Conservation (phyloP, 2,329 filamentous ascomycete species). For the Alternaria arbusti region DNA sequence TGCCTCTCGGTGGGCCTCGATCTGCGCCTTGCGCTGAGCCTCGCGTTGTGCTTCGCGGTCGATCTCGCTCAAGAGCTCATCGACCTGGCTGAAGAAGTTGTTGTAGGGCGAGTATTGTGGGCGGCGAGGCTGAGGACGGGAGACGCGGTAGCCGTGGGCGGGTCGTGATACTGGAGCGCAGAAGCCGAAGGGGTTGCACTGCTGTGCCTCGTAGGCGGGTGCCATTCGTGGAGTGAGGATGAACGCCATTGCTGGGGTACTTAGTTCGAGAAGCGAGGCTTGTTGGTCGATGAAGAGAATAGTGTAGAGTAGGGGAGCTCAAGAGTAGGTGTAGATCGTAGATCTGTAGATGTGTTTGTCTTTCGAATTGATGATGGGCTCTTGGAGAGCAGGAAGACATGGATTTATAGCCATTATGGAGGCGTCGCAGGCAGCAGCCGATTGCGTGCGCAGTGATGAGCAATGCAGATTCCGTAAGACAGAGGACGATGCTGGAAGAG, state of each 20-base stretch:
- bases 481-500: slow-evolving; percentile 35
- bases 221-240: slow-evolving; percentile 42
- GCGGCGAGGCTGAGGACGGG: slow-evolving; percentile 22
- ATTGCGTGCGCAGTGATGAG: slow-evolving; percentile 34
- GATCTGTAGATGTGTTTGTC: slow-evolving; percentile 29
- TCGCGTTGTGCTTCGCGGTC: slow-evolving; percentile 32
- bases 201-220: slow-evolving; percentile 37
- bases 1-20: slow-evolving; percentile 37
- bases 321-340: slow-evolving; percentile 26
- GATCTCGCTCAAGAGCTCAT: slow-evolving; percentile 41
- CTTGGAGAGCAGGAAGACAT: slow-evolving; percentile 12
- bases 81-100: slow-evolving; percentile 43
- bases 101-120: slow-evolving; percentile 35
- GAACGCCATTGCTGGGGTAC: slow-evolving; percentile 38
- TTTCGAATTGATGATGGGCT: slow-evolving; percentile 35
- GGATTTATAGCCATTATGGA: slow-evolving; percentile 43
- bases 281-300: slow-evolving; percentile 8
- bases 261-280: slow-evolving; percentile 3
- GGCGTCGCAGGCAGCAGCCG: slow-evolving; percentile 31
- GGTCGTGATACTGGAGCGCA: slow-evolving; percentile 31
- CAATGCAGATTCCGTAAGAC: slow-evolving; percentile 36
- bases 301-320: slow-evolving; percentile 17
- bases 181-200: slow-evolving; percentile 38
- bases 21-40: slow-evolving; percentile 28
- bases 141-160: slow-evolving; percentile 24